These are phyloP conservation scores for Aspergillus coremiiformis DNA, from an alignment of 495 filamentous ascomycete genomes.

Conservation along the genomic window DNA sequence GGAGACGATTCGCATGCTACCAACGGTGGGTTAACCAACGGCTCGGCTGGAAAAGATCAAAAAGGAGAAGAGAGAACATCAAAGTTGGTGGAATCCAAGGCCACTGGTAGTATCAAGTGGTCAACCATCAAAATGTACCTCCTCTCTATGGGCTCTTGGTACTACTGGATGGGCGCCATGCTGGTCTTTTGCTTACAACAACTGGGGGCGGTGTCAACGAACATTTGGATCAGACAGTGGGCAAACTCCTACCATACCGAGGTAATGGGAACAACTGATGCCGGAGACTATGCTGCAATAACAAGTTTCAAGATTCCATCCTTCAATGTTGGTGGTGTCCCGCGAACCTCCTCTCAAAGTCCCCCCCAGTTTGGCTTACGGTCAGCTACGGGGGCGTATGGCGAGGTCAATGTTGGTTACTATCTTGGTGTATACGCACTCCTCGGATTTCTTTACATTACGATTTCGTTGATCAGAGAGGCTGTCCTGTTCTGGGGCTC, in stretches of 20 bases:
- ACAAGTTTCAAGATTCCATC: conserved; percentile 35
- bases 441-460: conserved; percentile 65
- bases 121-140: conserved; percentile 79
- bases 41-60: conserved; percentile 23
- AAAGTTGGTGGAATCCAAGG: conserved; percentile 64
- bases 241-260: conserved; percentile 51
- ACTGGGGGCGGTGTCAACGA: conserved; percentile 73
- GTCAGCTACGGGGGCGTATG: conserved; percentile 17
- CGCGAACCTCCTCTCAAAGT: conserved; percentile 26
- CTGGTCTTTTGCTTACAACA: conserved; percentile 74
- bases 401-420: conserved; percentile 68
- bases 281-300: conserved; percentile 35
- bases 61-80: conserved; percentile 46
- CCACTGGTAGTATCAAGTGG: conserved; percentile 78
- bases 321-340: conserved; percentile 35
- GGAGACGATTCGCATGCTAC: conserved; percentile 9
- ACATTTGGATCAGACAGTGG: conserved; percentile 94
- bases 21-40: conserved; percentile 33
- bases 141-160: conserved; percentile 83
- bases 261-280: conserved; percentile 17
- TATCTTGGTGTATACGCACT: conserved; percentile 79
- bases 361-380: conserved; percentile 23
- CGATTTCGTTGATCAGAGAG: conserved; percentile 72
- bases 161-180: conserved; percentile 77
- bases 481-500: conserved; percentile 87